Conservation (phyloP, 192 early-diverging fungal genomes). For the Podila epigama region DNA sequence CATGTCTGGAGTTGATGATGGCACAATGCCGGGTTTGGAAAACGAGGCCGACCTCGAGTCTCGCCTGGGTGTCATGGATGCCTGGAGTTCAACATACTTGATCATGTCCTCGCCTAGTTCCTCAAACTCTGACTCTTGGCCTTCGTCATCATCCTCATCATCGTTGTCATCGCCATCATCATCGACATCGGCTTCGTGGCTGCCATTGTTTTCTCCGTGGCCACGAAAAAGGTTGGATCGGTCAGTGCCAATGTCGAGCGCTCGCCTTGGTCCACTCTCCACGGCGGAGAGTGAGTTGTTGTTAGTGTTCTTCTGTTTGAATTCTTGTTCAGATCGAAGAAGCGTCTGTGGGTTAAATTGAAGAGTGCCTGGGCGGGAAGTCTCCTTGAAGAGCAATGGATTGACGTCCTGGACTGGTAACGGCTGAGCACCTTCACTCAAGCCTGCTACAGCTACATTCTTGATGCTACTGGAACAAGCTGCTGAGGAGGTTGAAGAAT, state of each 20-base stretch:
- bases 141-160: slow-evolving; percentile 27
- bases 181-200: neutral
- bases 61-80: slow-evolving; percentile 21
- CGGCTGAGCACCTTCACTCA: slow-evolving; percentile 6
- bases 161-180: slow-evolving; percentile 9
- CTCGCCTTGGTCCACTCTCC: slow-evolving; percentile 11
- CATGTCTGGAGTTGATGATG: slow-evolving; percentile 16
- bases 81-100: slow-evolving; percentile 40
- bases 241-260: slow-evolving; percentile 23
- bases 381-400: slow-evolving; percentile 17
- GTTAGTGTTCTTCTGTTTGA: neutral
- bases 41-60: slow-evolving; percentile 19
- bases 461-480: neutral
- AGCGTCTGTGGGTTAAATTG: slow-evolving; percentile 21
- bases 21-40: slow-evolving; percentile 1
- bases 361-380: slow-evolving; percentile 22
- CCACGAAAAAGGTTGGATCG: slow-evolving; percentile 8
- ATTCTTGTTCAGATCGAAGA: slow-evolving; percentile 23
- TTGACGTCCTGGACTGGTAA: slow-evolving; percentile 4
- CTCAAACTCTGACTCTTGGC: slow-evolving; percentile 42
- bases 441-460: slow-evolving; percentile 5
- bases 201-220: neutral
- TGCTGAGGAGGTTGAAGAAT: neutral
- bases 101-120: slow-evolving; percentile 49
- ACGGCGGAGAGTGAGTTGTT: slow-evolving; percentile 5